A percentile compares a stretch with the other conserved stretches of the same genome.
Conservation (phyloP, 2,329 filamentous ascomycete genomes). For the Colletotrichum falcatum region DNA sequence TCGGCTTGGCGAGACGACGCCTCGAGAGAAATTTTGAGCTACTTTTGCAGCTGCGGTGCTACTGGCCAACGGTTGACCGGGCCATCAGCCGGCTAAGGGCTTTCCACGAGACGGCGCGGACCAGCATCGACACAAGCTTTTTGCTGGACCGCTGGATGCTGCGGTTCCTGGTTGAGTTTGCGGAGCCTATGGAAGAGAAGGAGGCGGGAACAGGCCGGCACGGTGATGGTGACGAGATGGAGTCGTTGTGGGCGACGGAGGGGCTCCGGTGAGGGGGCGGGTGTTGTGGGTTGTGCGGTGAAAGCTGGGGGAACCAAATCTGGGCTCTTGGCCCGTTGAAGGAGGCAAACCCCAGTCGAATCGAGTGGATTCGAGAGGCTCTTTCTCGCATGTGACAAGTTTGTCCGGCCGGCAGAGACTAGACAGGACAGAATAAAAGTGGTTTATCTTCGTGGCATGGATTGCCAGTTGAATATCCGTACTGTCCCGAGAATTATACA, state of each 20-base stretch:
- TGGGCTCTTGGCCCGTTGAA: constrained; percentile 35
- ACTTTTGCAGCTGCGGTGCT: constrained; percentile 52
- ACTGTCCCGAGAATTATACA: constrained; percentile 29
- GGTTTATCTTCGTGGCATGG: constrained; percentile 28
- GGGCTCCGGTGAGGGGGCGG: constrained; percentile 30
- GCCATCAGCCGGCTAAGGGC: constrained; percentile 53
- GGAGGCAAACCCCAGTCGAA: not conserved
- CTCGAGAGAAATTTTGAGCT: constrained; percentile 60
- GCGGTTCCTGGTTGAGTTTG: constrained; percentile 51
- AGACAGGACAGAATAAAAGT: not conserved
- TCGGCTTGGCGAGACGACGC: constrained; percentile 49
- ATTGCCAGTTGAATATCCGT: not conserved
- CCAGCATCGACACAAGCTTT: constrained; percentile 52
- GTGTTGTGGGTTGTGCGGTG: constrained; percentile 24
- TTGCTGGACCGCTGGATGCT: constrained; percentile 57
- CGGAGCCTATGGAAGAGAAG: constrained; percentile 47
- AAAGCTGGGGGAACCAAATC: constrained; percentile 27
- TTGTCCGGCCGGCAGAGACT: not conserved
- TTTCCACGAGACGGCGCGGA: constrained; percentile 57
- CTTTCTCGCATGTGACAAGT: constrained; percentile 26
- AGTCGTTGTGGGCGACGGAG: constrained; percentile 42
- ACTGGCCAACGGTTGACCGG: constrained; percentile 56
- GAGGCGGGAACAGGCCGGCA: constrained; percentile 37
- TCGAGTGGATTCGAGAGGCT: not conserved
- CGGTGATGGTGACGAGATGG: constrained; percentile 41